phyloP scores from a whole-genome alignment of 768 basidiomycete genomes.

The Thelephora ganbajun region DNA sequence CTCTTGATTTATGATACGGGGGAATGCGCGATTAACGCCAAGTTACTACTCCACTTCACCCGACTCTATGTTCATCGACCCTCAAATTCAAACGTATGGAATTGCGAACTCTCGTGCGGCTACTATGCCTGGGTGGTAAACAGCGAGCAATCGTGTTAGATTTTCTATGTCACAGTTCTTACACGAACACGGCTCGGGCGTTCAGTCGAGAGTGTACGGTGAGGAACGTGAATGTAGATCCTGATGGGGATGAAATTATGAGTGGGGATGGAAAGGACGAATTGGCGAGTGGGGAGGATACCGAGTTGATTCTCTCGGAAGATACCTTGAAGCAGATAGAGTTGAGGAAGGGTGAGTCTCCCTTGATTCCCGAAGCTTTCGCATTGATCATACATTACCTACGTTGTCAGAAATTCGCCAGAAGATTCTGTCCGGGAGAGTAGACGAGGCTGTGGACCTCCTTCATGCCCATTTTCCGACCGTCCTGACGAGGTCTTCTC shows the following conservation, averaged over 20 bases:
- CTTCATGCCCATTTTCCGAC: slow-evolving; percentile 64
- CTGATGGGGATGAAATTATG: slow-evolving; percentile 55
- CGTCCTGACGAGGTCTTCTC: slow-evolving; percentile 31
- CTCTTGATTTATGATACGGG: no score
- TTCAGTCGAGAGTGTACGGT: slow-evolving; percentile 52
- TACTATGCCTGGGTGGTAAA: not conserved
- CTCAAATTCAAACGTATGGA: no score
- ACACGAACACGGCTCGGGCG: slow-evolving; percentile 53
- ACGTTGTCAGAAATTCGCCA: slow-evolving; percentile 44
- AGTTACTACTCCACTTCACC: no score
- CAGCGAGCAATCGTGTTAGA: slow-evolving; percentile 62
- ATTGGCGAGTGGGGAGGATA: slow-evolving; percentile 3
- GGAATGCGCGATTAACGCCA: no score
- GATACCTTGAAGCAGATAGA: slow-evolving; percentile 31
- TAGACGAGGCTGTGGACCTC: slow-evolving; percentile 53
- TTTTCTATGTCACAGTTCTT: slow-evolving; percentile 65
- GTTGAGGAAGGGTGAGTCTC: slow-evolving; percentile 37
- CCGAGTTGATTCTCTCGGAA: slow-evolving; percentile 18
- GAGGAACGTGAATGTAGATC: slow-evolving; percentile 48
- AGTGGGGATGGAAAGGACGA: slow-evolving; percentile 11
- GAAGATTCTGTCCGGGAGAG: slow-evolving; percentile 60
- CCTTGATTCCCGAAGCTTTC: not conserved
- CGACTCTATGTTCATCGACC: no score
- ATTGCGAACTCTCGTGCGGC: no score
- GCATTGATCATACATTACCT: not conserved